These are phyloP conservation scores for Starmerella stigmatis DNA, from an alignment of 805 yeast species.

Conservation along the genomic window DNA sequence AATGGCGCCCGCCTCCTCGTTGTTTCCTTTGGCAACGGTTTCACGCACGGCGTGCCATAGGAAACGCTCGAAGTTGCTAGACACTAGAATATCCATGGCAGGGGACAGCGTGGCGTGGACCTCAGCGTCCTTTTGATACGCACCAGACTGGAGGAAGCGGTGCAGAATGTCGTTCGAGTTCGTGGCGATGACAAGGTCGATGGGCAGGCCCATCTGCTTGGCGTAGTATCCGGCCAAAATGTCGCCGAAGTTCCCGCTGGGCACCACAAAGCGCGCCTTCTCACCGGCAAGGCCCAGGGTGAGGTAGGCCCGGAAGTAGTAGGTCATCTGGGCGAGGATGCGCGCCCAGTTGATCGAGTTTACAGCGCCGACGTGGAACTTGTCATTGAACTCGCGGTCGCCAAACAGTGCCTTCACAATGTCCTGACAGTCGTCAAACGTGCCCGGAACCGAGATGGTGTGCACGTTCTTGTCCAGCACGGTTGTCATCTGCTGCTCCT, in stretches of 20 bases:
- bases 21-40: conserved; percentile 43
- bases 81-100: conserved; percentile 95
- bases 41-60: conserved; percentile 87
- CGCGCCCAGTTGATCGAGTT: conserved; percentile 99
- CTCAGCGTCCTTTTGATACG: conserved; percentile 59
- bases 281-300: conserved; percentile 37
- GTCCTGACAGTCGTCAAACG: conserved; percentile 97
- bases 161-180: conserved; percentile 91
- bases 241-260: conserved; percentile 98
- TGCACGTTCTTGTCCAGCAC: conserved; percentile 88
- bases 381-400: conserved; percentile 74
- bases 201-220: conserved; percentile 87
- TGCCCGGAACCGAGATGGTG: conserved; percentile 88
- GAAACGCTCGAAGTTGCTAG: conserved; percentile 92
- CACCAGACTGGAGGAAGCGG: conserved; percentile 80
- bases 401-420: conserved; percentile 88
- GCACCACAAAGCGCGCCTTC: conserved; percentile 74
- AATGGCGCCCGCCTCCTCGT: conserved; percentile 60
- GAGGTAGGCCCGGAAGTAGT: conserved; percentile 89
- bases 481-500: conserved; percentile 97
- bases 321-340: conserved; percentile 93
- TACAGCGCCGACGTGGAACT: conserved; percentile 93
- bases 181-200: conserved; percentile 84
- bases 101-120: conserved; percentile 90
- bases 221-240: conserved; percentile 95